A percentile compares a stretch with the other conserved stretches of the same genome.
Evolutionary conservation across 1,284 basidiomycete genomes (phyloP).

Genomic region (Austropuccinia psidii): DNA sequence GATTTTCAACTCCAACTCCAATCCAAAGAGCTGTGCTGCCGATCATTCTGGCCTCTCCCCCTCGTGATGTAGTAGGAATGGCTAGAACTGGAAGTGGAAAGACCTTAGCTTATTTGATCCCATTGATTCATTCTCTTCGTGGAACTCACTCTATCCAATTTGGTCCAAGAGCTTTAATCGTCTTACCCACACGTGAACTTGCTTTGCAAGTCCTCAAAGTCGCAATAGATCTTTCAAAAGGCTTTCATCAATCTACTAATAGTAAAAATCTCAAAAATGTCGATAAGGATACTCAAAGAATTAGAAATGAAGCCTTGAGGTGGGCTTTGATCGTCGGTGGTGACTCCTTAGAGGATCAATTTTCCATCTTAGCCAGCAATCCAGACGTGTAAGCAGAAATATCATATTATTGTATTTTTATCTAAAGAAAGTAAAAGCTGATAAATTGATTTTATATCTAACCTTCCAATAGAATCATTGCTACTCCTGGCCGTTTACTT

Average conservation of each 20-base stretch:
- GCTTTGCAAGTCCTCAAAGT: conserved; percentile 90
- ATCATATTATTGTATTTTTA: not conserved
- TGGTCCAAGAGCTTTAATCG: conserved; percentile 77
- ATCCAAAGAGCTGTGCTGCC: conserved; percentile 91
- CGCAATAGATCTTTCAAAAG: conserved; percentile 82
- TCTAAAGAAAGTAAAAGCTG: not conserved
- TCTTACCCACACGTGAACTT: conserved; percentile 87
- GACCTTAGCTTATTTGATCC: conserved; percentile 91
- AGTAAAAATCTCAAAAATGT: conserved; percentile 50
- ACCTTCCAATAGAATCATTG: conserved; percentile 64
- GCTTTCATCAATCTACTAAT: conserved; percentile 58
- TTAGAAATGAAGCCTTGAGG: conserved; percentile 58
- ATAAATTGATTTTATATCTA: conserved; percentile 1
- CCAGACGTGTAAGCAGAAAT: conserved; percentile 84
- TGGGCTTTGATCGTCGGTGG: conserved; percentile 97
- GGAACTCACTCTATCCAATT: conserved; percentile 70
- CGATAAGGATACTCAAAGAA: conserved; percentile 49
- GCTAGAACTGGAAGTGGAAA: conserved; percentile 97
- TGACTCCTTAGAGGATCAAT: conserved; percentile 91
- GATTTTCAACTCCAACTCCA: conserved; percentile 89
- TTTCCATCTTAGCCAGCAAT: conserved; percentile 85
- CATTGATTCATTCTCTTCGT: conserved; percentile 76
- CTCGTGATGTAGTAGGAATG: conserved; percentile 95
- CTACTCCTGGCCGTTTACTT: conserved; percentile 91
- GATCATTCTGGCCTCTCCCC: conserved; percentile 70